These are phyloP conservation scores for Amphibolis antarctica DNA, from an alignment of 106 monocot genomes.

Conservation along the genomic window DNA sequence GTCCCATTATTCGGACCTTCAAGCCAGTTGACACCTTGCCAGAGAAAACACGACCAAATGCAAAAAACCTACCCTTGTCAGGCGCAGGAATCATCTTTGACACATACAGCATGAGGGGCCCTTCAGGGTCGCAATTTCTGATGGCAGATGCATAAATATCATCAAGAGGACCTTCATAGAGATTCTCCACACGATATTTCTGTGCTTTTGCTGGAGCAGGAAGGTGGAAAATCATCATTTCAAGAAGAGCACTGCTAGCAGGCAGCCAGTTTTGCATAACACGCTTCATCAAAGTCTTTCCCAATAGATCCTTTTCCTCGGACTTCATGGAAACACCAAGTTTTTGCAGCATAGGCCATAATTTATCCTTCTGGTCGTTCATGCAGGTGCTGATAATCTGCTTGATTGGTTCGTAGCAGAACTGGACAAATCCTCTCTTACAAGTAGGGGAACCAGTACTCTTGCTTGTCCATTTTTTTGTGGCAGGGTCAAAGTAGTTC, in stretches of 20 bases:
- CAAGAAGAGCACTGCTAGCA: slow-evolving; percentile 35
- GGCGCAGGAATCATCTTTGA: slow-evolving; percentile 48
- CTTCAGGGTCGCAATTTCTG: slow-evolving; percentile 34
- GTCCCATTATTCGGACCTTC: slow-evolving; percentile 42
- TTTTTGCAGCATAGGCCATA: slow-evolving; percentile 44
- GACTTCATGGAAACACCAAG: slow-evolving; percentile 35
- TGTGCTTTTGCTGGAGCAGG: slow-evolving; percentile 37
- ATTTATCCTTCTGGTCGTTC: slow-evolving; percentile 38
- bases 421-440: slow-evolving; percentile 43
- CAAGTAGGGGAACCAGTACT: slow-evolving; percentile 29
- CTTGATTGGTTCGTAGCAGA: slow-evolving; percentile 43
- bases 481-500: slow-evolving; percentile 37
- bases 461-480: slow-evolving; percentile 40
- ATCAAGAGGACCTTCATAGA: slow-evolving; percentile 42
- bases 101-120: slow-evolving; percentile 42
- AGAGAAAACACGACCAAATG: slow-evolving; percentile 39
- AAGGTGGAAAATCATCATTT: slow-evolving; percentile 49
- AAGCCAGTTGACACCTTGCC: slow-evolving; percentile 34
- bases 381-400: slow-evolving; percentile 41
- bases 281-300: slow-evolving; percentile 36
- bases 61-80: slow-evolving; percentile 41
- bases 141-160: slow-evolving; percentile 37
- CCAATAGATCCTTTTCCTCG: slow-evolving; percentile 35
- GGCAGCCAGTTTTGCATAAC: slow-evolving; percentile 47
- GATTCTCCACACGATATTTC: slow-evolving; percentile 41